Percentiles rank a stretch among this genome's conserved stretches.
Conservation (phyloP, 345 rosid species). For the Boechera retrofracta region DNA sequence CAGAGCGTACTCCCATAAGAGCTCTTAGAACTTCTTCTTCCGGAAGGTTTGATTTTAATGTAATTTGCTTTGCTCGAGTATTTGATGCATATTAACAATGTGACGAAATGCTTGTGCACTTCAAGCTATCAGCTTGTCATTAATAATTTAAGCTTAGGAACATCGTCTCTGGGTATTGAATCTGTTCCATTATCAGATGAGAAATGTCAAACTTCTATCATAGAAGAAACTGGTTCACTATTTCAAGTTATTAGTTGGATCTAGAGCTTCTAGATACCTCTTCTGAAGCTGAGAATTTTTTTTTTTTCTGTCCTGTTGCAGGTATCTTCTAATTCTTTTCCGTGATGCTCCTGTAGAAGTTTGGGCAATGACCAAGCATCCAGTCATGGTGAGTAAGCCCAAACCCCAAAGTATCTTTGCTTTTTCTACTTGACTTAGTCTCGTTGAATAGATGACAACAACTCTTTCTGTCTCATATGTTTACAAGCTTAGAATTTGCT, state of each 20-base stretch:
- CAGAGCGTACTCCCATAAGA: constrained; percentile 95
- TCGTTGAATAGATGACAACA: neutral
- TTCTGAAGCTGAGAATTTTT: constrained; percentile 9
- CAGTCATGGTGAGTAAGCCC: constrained; percentile 75
- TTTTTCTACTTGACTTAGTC: constrained; percentile 6
- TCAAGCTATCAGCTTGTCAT: constrained; percentile 20
- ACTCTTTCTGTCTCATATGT: constrained; percentile 13
- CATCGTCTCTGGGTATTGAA: constrained; percentile 4
- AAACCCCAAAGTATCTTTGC: constrained; percentile 23
- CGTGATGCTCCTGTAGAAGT: constrained; percentile 99
- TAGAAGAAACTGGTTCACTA: constrained; percentile 28
- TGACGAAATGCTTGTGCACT: constrained; percentile 18
- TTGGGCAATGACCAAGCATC: constrained; percentile 98
- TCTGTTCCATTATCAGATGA: constrained; percentile 17
- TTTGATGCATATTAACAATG: constrained; percentile 26
- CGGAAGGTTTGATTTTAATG: constrained; percentile 72
- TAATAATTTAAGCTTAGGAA: constrained; percentile 21
- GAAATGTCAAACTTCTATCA: constrained; percentile 16
- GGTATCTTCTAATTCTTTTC: constrained; percentile 95
- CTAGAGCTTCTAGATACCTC: constrained; percentile 12
- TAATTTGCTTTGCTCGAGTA: neutral
- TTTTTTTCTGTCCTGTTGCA: constrained; percentile 47
- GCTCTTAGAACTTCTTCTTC: constrained; percentile 95
- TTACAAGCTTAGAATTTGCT: constrained; percentile 1
- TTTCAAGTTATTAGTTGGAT: constrained; percentile 28